Percentiles rank a stretch among this genome's conserved stretches.
phyloP scores from a whole-genome alignment of 2,329 filamentous ascomycete species.

The Stagonosporopsis tanaceti region DNA sequence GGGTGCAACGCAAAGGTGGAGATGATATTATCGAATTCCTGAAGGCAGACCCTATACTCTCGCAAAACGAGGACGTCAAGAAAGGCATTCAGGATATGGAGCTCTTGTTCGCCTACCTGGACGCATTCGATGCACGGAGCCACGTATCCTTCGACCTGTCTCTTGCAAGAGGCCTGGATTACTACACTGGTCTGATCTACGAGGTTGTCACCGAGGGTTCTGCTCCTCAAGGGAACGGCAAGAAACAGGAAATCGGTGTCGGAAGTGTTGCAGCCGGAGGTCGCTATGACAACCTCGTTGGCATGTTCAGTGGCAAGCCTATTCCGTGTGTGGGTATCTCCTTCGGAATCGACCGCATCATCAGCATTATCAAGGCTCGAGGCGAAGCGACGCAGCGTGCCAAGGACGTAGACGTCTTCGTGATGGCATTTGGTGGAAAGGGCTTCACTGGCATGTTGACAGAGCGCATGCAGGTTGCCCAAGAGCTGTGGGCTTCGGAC shows the following conservation, averaged over 20 bases:
- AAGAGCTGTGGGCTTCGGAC: slow-evolving; percentile 82
- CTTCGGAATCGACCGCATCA: slow-evolving; percentile 95
- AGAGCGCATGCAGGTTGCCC: slow-evolving; percentile 83
- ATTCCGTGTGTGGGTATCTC: slow-evolving; percentile 93
- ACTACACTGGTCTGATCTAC: slow-evolving; percentile 90
- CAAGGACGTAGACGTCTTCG: slow-evolving; percentile 86
- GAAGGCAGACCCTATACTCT: slow-evolving; percentile 34
- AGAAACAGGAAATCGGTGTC: slow-evolving; percentile 67
- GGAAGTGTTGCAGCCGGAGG: slow-evolving; percentile 90
- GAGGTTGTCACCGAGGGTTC: slow-evolving; percentile 87
- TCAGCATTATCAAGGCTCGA: slow-evolving; percentile 85
- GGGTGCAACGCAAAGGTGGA: slow-evolving; percentile 78
- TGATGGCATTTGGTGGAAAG: slow-evolving; percentile 94
- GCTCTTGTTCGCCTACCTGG: slow-evolving; percentile 81
- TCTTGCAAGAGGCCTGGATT: slow-evolving; percentile 88
- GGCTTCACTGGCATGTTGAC: slow-evolving; percentile 80
- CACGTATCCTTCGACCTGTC: slow-evolving; percentile 88
- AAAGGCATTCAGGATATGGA: slow-evolving; percentile 82
- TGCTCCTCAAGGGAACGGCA: slow-evolving; percentile 57
- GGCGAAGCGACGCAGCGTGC: slow-evolving; percentile 69
- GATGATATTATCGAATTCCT: slow-evolving; percentile 69
- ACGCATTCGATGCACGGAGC: slow-evolving; percentile 75
- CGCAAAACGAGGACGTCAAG: slow-evolving; percentile 72
- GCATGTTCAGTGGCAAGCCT: slow-evolving; percentile 90
- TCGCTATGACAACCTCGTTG: slow-evolving; percentile 90